phyloP scores from a whole-genome alignment of 176 grass and related monocot species.

The Calamus simplicifolius region DNA sequence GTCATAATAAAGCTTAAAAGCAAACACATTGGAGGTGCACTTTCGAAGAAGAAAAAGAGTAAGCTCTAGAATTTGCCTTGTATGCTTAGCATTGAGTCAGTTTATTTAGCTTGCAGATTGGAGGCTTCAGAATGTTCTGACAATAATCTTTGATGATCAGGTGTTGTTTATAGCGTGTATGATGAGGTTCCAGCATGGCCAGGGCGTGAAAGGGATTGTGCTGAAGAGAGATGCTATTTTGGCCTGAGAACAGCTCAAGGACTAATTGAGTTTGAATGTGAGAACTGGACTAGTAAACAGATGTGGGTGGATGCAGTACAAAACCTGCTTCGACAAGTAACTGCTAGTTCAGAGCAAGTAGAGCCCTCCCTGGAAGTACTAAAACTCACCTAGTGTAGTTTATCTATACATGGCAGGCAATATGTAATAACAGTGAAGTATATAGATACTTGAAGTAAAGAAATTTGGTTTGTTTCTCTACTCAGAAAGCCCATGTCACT shows the following conservation, averaged over 20 bases:
- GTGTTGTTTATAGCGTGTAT: constrained; percentile 41
- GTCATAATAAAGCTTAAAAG: constrained; percentile 45
- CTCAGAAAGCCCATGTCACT: too few relatives aligned
- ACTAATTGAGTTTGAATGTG: constrained; percentile 42
- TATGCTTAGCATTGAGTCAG: background rate
- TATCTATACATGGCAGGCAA: too few relatives aligned
- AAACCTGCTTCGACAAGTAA: constrained; percentile 43
- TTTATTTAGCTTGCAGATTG: background rate
- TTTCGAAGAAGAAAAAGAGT: constrained; percentile 56
- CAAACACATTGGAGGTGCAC: constrained; percentile 47
- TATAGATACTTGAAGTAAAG: too few relatives aligned
- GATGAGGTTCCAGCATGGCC: constrained; percentile 42
- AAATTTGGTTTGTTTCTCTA: too few relatives aligned
- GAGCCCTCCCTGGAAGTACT: constrained; percentile 38
- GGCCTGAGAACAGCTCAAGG: constrained; percentile 42
- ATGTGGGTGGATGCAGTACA: constrained; percentile 50
- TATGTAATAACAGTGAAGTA: too few relatives aligned
- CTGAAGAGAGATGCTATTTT: constrained; percentile 21
- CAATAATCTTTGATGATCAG: background rate
- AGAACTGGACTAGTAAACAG: constrained; percentile 19
- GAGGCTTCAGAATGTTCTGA: too few relatives aligned
- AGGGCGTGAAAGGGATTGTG: constrained; percentile 2
- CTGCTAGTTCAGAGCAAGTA: constrained; percentile 36
- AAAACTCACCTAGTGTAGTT: constrained; percentile 27
- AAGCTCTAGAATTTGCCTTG: background rate